These are phyloP conservation scores for Bipolaris gigantea DNA, from an alignment of 2,329 filamentous ascomycete genomes.

Conservation along the genomic window DNA sequence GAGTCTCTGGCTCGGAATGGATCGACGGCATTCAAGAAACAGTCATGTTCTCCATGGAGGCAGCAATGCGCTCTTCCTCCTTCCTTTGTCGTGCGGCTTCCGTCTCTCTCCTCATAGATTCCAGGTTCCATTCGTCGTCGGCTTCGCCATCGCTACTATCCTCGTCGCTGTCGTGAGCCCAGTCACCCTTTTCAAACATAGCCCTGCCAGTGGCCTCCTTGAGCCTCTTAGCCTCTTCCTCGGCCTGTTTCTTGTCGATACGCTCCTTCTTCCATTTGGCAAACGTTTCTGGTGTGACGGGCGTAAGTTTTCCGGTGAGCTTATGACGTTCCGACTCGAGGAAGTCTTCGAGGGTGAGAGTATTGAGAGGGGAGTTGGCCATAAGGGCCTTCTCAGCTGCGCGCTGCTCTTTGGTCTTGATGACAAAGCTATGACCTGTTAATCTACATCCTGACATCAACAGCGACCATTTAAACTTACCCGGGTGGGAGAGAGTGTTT, in stretches of 20 bases:
- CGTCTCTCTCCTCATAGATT: conserved; percentile 81
- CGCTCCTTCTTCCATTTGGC: conserved; percentile 97
- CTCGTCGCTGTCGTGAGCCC: conserved; percentile 67
- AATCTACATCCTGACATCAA: conserved; percentile 1
- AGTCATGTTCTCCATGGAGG: conserved; percentile 21
- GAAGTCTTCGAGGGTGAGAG: conserved; percentile 95
- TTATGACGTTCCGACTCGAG: conserved; percentile 95
- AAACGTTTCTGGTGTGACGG: conserved; percentile 89
- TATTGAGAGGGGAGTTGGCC: conserved; percentile 94
- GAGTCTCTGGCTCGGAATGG: neutral
- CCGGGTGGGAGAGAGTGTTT: conserved; percentile 92
- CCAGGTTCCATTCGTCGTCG: conserved; percentile 72
- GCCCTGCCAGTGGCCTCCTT: conserved; percentile 96
- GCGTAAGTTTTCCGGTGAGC: conserved; percentile 85
- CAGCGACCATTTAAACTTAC: conserved; percentile 58
- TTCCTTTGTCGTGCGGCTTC: conserved; percentile 72
- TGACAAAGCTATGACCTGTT: conserved; percentile 68
- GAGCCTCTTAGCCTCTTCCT: conserved; percentile 83
- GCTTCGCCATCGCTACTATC: conserved; percentile 60
- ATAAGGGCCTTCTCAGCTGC: conserved; percentile 92
- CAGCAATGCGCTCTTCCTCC: conserved; percentile 69
- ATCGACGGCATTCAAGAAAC: conserved; percentile 20
- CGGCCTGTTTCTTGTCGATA: conserved; percentile 91
- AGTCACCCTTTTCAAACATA: conserved; percentile 95
- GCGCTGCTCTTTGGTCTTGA: conserved; percentile 97